A percentile compares a stretch with the other conserved stretches of the same genome.
Evolutionary conservation across 805 yeast genomes (phyloP).

Genomic region (Candida methanosorbosa): DNA sequence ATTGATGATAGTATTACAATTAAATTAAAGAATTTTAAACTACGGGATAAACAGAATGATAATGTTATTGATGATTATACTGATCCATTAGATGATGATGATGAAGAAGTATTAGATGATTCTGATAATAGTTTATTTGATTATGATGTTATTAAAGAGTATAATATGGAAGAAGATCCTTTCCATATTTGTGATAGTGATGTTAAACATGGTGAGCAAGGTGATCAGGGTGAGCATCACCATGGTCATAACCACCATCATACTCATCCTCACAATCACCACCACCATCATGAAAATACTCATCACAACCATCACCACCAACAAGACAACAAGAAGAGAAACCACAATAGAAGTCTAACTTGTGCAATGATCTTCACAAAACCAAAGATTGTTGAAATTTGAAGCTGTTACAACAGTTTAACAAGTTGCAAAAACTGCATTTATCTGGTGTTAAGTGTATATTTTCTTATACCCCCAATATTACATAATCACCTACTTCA

Average conservation of each 20-base stretch:
- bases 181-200: neutral
- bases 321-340: constrained; percentile 7
- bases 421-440: too few relatives aligned
- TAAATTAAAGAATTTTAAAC: neutral
- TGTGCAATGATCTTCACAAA: constrained; percentile 37
- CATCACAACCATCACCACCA: constrained; percentile 2
- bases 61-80: neutral
- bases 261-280: neutral
- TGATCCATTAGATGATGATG: neutral
- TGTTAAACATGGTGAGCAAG: neutral
- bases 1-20: neutral
- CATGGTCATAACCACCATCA: neutral
- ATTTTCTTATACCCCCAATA: too few relatives aligned
- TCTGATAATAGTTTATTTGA: neutral
- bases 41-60: too few relatives aligned
- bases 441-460: too few relatives aligned
- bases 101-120: neutral
- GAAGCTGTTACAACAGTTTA: neutral
- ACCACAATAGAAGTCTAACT: constrained; percentile 36
- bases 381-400: constrained; percentile 25
- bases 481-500: too few relatives aligned
- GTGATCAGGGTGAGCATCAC: neutral
- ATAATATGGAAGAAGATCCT: neutral
- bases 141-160: neutral
- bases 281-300: neutral